Evolutionary conservation across 345 rosid species (phyloP), one percentile per base, ranked within the genome.

Genomic region (Sisymbrium irio): DNA sequence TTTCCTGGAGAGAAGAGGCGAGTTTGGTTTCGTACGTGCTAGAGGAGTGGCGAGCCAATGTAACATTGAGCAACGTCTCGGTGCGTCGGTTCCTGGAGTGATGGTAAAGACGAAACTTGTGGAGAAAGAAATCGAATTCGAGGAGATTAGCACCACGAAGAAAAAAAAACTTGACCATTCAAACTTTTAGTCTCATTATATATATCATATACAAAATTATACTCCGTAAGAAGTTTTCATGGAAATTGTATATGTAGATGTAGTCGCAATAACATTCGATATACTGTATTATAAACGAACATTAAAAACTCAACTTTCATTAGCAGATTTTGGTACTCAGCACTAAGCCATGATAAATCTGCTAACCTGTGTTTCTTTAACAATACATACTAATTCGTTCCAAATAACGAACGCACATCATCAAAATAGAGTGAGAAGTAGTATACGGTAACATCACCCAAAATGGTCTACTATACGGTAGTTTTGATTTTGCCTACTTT

Each of bases 91-190:
- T 28, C 79, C 75, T 14, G 71, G 65, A 51, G 78, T 62, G 25
- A 85, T 73, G 51, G 87, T 65, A 19, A 83, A 83, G 7, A 81
- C 82, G 45, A 85, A 85, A 17, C 46, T 74, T 20, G 87, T 77
- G 7, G 84, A 83, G 39, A 83, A 79, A 7, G 80, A 79, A 19
- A 67, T 19, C 5, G 76, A 51, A 39, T 11, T 60, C 1, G 76
- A 28, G 1, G 69, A 33, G 66, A n/a, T 49, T 50, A 50, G 55
- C 57, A n/a, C n/a, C n/a, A n/a, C n/a, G n/a, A 54, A 27, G 67
- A 84, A 81, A 1, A 69, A 67, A 87, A 84, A 61, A 87, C 88
- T 69, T 76, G 85, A n/a, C 86, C 90, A 0, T n/a, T n/a, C n/a
- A n/a, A n/a, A n/a, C n/a, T n/a, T n/a, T n/a, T n/a, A n/a, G n/a